Percentiles rank a stretch among this genome's conserved stretches.
phyloP scores from a whole-genome alignment of 2,329 filamentous ascomycete species.

The Tolypocladium endophyticum region DNA sequence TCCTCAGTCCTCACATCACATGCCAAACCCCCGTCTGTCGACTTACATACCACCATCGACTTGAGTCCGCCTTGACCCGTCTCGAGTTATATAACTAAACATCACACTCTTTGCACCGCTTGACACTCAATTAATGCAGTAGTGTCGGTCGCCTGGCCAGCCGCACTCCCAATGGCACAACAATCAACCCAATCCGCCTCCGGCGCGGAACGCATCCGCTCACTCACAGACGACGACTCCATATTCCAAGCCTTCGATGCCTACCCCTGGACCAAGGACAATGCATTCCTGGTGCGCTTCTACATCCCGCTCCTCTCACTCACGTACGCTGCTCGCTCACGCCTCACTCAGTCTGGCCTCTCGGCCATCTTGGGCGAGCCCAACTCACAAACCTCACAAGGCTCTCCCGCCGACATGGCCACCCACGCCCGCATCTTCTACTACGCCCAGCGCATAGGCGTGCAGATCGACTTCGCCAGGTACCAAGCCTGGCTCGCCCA shows the following conservation, averaged over 20 bases:
- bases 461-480: constrained; percentile 50
- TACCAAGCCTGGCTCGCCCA: constrained; percentile 55
- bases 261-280: constrained; percentile 59
- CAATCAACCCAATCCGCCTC: not conserved
- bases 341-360: constrained; percentile 39
- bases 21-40: not conserved
- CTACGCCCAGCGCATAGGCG: constrained; percentile 40
- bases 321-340: not conserved
- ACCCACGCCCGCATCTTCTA: constrained; percentile 60
- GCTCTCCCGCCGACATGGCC: constrained; percentile 46
- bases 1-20: not conserved
- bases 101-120: not conserved
- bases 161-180: not conserved
- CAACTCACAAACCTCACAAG: constrained; percentile 27
- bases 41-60: not conserved
- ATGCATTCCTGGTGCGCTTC: constrained; percentile 50
- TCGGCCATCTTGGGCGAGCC: constrained; percentile 52
- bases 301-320: not conserved
- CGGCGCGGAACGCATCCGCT: constrained; percentile 26
- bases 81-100: no score
- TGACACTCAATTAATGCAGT: not conserved
- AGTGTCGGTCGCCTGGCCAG: not conserved
- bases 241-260: constrained; percentile 52
- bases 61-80: not conserved
- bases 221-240: constrained; percentile 25